Base-by-base conservation (phyloP, 176 grass and related monocot genomes). In the Triticum dicoccoides region DNA sequence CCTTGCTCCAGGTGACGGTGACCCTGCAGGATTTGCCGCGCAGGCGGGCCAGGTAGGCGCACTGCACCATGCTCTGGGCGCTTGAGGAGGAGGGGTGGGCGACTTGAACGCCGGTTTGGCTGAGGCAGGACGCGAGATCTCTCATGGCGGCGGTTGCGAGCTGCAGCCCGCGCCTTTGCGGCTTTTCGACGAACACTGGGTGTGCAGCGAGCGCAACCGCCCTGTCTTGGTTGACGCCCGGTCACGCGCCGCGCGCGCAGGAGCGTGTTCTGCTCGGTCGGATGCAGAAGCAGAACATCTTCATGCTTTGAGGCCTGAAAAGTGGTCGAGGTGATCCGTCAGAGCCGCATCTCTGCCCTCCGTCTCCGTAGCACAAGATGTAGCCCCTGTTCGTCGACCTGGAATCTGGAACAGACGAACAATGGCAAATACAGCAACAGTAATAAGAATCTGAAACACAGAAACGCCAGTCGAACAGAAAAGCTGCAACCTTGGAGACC, bases 1-100 rank as follows among this genome's bases (percentile, higher is more conserved):
- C 69, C 67, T 80, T 93, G 86, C 51, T 93, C 91, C 91, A 93
- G 68, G 91, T 88, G 73, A 93, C 86, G 45, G 66, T 83, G 73
- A 90, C 76, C 45, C 69, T 35, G 61, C 88, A 90, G 3, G 86
- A 25, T 52, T 82, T 85, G 49, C 86, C 88, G 39, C 65, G 27
- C 35, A 93, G 85, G 9, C 58, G 79, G 9, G 86, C 85, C 15
- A 64, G 10, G 88, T 90, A 93, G 29, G 86, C 59, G 63, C 88
- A 93, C 69, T 87, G 86, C 79, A 93, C 91, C 73, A 88, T 27
- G 80, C 76, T 91, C 49, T 86, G 88, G 24, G 66, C 86, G 15
- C 82, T 38, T 18, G 74, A 32, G 49, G 88, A 88, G 25, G 92
- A 90, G 61, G 88, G 70, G n/a, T 33, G 49, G 18, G 79, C 78